Evolutionary conservation across 1,284 basidiomycete species (phyloP).

Genomic region (Anthracocystis setariae): DNA sequence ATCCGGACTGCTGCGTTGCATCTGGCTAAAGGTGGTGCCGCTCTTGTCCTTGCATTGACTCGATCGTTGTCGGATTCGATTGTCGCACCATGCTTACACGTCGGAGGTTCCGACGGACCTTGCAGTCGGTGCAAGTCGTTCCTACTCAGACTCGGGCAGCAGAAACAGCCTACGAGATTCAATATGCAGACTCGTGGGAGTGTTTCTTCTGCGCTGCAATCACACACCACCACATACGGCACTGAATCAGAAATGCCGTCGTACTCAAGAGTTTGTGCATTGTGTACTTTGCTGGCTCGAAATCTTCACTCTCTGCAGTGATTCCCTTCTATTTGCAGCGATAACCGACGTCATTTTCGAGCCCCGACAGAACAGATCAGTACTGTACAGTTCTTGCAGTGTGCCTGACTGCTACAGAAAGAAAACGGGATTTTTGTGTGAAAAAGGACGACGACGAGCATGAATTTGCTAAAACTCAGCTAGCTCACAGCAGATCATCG

Average conservation of each 20-base stretch:
- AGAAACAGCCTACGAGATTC: not conserved
- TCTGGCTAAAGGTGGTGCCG: too few species aligned
- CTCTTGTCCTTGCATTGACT: too few species aligned
- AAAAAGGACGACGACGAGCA: not conserved
- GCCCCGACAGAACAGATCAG: not conserved
- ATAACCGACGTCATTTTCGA: not conserved
- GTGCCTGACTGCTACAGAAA: too few species aligned
- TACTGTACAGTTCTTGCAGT: not conserved
- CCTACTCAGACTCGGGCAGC: too few species aligned
- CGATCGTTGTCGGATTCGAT: too few species aligned
- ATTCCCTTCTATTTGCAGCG: not conserved
- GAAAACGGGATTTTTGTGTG: not conserved
- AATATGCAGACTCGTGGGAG: too few species aligned
- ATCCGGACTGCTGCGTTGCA: too few species aligned
- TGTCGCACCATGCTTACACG: too few species aligned
- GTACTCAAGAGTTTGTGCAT: not conserved
- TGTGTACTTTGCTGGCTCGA: not conserved
- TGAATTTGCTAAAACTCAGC: not conserved
- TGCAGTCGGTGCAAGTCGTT: too few species aligned
- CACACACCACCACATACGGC: too few species aligned
- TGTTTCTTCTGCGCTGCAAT: too few species aligned
- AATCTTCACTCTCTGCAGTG: not conserved
- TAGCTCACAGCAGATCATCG: conserved; percentile 8
- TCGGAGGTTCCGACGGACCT: too few species aligned
- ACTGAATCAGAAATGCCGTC: not conserved